These are phyloP conservation scores for Moricandia moricandioides DNA, from an alignment of 345 rosid genomes.

Conservation along the genomic window DNA sequence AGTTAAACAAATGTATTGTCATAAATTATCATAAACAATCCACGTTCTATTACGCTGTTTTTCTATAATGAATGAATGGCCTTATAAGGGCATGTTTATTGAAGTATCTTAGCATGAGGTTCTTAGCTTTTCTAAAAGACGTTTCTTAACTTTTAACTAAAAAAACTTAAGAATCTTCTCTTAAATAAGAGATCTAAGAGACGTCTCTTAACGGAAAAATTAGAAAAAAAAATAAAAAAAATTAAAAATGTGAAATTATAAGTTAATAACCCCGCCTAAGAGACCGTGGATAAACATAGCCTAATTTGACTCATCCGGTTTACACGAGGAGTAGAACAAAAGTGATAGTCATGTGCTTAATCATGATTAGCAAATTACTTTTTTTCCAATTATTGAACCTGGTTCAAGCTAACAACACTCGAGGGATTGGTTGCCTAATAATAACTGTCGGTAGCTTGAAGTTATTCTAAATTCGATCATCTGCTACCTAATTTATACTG, in stretches of 20 bases:
- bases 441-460: conserved; percentile 30
- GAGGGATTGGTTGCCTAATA: conserved; percentile 16
- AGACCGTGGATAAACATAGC: too few relatives aligned
- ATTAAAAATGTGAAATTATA: too few relatives aligned
- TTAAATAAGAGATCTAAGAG: too few relatives aligned
- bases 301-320: conserved; percentile 10
- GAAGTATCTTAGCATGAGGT: too few relatives aligned
- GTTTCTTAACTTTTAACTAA: too few relatives aligned
- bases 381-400: conserved; percentile 26
- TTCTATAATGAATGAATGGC: not conserved
- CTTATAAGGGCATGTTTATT: too few relatives aligned
- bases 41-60: not conserved
- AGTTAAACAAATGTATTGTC: not conserved
- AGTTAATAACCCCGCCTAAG: too few relatives aligned
- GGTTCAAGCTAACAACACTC: conserved; percentile 1
- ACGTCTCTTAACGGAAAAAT: too few relatives aligned
- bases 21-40: not conserved
- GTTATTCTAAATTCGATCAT: conserved; percentile 12
- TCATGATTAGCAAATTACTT: conserved; percentile 18
- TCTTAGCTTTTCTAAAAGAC: too few relatives aligned
- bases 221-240: too few relatives aligned
- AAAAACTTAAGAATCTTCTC: too few relatives aligned
- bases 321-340: conserved; percentile 23
- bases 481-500: conserved; percentile 10
- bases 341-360: conserved; percentile 27